phyloP scores from a whole-genome alignment of 768 basidiomycete genomes.

The Rhizopogon rudus region DNA sequence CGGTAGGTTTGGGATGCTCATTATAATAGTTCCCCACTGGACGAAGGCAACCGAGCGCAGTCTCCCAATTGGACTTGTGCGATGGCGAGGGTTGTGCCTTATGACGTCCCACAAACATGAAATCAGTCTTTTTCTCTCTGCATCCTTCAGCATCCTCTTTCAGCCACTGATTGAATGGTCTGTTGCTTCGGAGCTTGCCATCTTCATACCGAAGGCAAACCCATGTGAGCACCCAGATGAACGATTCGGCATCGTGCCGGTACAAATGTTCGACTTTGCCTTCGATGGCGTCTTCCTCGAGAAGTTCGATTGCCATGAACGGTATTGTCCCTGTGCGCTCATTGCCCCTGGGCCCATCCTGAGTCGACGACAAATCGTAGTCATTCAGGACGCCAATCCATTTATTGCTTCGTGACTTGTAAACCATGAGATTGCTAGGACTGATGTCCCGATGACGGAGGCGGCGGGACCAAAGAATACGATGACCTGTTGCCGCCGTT shows the following conservation, averaged over 20 bases:
- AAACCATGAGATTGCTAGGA: neutral
- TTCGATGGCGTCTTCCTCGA: neutral
- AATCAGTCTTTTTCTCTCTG: neutral
- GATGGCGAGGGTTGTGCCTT: neutral
- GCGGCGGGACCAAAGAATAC: neutral
- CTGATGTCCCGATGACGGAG: neutral
- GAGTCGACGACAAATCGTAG: conserved; percentile 2
- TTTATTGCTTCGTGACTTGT: neutral
- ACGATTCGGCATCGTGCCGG: neutral
- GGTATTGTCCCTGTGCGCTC: conserved; percentile 11
- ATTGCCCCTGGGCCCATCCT: neutral
- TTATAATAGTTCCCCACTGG: too few relatives aligned
- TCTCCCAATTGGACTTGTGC: neutral
- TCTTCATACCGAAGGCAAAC: neutral
- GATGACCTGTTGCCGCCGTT: conserved; percentile 1
- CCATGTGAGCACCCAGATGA: neutral
- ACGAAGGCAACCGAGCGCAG: neutral
- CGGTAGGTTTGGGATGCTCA: too few relatives aligned
- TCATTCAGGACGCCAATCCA: neutral
- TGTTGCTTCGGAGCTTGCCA: neutral
- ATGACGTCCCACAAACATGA: neutral
- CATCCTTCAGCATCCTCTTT: neutral
- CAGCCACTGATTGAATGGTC: neutral
- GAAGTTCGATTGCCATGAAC: conserved; percentile 8
- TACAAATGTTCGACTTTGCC: neutral